Conservation (phyloP, 2,329 filamentous ascomycete species). For the Ophiostoma novo-ulmi region DNA sequence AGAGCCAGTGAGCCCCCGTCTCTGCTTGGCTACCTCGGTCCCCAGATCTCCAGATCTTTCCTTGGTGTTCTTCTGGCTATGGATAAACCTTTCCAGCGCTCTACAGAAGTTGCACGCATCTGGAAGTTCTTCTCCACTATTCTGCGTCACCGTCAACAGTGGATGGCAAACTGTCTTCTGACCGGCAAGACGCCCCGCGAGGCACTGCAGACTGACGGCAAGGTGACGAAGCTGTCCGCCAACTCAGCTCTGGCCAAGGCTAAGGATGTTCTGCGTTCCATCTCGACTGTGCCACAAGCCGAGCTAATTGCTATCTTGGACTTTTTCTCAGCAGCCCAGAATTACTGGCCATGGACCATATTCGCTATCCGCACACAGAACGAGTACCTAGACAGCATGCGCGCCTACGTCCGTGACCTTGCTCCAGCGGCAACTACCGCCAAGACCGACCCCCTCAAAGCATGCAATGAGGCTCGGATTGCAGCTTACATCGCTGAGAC, state of each 20-base stretch:
- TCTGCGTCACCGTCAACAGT: conserved; percentile 85
- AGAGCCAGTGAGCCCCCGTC: conserved; percentile 74
- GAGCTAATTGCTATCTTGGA: conserved; percentile 73
- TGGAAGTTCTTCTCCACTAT: conserved; percentile 86
- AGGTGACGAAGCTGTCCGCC: conserved; percentile 45
- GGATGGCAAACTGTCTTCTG: conserved; percentile 89
- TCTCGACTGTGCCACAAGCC: conserved; percentile 58
- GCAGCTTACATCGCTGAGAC: conserved; percentile 82
- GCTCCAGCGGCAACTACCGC: conserved; percentile 48
- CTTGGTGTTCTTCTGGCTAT: conserved; percentile 71
- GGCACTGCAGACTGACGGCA: conserved; percentile 54
- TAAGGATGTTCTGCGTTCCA: conserved; percentile 61
- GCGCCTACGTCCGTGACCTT: conserved; percentile 61
- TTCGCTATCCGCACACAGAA: conserved; percentile 70
- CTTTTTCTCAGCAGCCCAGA: conserved; percentile 83
- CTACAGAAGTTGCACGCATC: conserved; percentile 59
- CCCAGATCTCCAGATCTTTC: conserved; percentile 78
- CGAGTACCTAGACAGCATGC: conserved; percentile 65
- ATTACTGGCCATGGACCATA: conserved; percentile 94
- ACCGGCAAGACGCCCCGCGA: conserved; percentile 82
- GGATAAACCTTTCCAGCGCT: conserved; percentile 67
- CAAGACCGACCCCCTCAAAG: conserved; percentile 51
- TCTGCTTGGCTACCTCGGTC: conserved; percentile 81
- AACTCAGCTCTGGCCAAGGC: conserved; percentile 70
- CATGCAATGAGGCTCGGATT: conserved; percentile 62